Evolutionary conservation across 2,329 filamentous ascomycete genomes (phyloP).

Genomic region (Nemania serpens): DNA sequence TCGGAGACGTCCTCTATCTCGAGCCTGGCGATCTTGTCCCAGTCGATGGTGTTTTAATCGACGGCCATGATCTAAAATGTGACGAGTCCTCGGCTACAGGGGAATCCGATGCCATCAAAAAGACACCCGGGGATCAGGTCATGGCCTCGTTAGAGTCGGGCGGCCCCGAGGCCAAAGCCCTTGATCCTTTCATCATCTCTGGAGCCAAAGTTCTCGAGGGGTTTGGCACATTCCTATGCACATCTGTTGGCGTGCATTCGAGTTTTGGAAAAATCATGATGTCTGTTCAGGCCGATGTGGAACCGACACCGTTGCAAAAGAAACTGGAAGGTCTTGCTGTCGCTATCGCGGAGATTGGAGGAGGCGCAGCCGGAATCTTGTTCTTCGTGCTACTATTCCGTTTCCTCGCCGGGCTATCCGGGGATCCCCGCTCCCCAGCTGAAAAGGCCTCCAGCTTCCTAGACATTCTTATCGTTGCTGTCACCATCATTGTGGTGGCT

Average conservation of each 20-base stretch:
- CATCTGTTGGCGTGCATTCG: constrained; percentile 59
- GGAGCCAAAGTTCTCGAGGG: constrained; percentile 61
- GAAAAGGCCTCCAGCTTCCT: constrained; percentile 67
- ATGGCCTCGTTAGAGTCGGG: constrained; percentile 59
- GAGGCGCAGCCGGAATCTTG: constrained; percentile 72
- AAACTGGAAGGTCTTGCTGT: constrained; percentile 57
- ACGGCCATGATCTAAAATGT: constrained; percentile 67
- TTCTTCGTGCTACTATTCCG: constrained; percentile 81
- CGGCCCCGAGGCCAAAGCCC: constrained; percentile 49
- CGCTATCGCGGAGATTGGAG: constrained; percentile 57
- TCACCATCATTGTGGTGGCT: constrained; percentile 71
- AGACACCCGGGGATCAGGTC: constrained; percentile 62
- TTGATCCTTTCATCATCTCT: constrained; percentile 68
- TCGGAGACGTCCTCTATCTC: constrained; percentile 69
- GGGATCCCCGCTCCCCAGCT: constrained; percentile 52
- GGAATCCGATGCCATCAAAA: constrained; percentile 71
- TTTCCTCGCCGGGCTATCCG: constrained; percentile 66
- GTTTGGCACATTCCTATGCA: constrained; percentile 58
- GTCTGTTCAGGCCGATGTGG: constrained; percentile 57
- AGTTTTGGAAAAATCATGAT: constrained; percentile 62
- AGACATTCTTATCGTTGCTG: constrained; percentile 65
- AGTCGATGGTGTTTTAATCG: constrained; percentile 68
- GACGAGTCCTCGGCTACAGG: constrained; percentile 73
- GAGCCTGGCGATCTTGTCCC: constrained; percentile 70
- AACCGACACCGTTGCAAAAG: constrained; percentile 58